Base-by-base conservation (phyloP, 2,329 filamentous ascomycete genomes). In the Pestalotiopsis sp. region DNA sequence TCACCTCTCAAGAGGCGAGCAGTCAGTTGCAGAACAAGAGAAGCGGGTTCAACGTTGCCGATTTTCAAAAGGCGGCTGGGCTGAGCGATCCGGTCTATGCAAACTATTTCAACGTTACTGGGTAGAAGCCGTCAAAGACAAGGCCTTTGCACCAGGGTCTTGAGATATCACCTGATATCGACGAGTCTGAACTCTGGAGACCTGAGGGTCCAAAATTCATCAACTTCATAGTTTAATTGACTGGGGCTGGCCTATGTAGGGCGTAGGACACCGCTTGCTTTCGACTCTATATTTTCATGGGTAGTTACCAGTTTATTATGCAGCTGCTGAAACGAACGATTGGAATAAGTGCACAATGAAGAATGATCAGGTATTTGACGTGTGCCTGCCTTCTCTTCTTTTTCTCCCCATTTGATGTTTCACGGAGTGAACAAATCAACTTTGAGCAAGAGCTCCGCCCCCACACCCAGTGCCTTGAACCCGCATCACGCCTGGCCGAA, bases 1-100 rank as follows among this genome's bases (percentile, higher is more conserved):
- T 75, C 39, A 75, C 80, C 6, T 75, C 78, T 5, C 70, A 71
- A 20, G 62, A 71, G 9, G 76, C 77, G 13, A 75, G 70, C 48
- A 73, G 73, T 56, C 75, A 75, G 74, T 60, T 77, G 20, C 75
- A 76, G 67, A 71, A 40, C 38, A 75, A 76, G 71, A 79, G 74
- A 69, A 56, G 73, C 5, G 78, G 76, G 0, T 79, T 80, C 65
- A 72, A 78, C 52, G 72, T 79, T 5, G 65, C 73, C 2, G 69
- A 70, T 14, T 80, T 79, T 69, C 74, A 76, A 39, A 72, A 69
- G n/a, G 74, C 74, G 7, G 75, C 75, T 1, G 75, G 73, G 4
- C 66, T 79, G 9, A 66, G 67, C 11, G 61, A 67, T 52, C 77
- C 77, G 4, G 71, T 79, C 17, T 72, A 75, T 30, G 77, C 74